Evolutionary conservation across 257 asterid genomes (phyloP).

Genomic region (Nicotiana knightiana): DNA sequence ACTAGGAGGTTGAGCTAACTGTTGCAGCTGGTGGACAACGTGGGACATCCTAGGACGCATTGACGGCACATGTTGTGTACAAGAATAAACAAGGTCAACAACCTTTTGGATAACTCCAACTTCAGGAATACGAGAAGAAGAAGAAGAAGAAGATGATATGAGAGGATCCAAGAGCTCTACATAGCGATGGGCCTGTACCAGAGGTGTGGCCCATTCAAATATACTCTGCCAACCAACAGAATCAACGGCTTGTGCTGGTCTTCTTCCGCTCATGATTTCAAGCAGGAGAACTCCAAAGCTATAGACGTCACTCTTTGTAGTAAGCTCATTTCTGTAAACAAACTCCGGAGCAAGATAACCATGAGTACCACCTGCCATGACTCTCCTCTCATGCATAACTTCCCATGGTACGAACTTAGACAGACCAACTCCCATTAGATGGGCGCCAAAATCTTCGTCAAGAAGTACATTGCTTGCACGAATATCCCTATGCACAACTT

Average conservation of each 20-base stretch:
- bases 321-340: conserved; percentile 88
- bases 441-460: conserved; percentile 91
- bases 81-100: conserved; percentile 91
- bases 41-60: conserved; percentile 99
- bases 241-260: conserved; percentile 95
- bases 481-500: conserved; percentile 90
- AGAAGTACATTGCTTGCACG: conserved; percentile 94
- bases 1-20: conserved; percentile 57
- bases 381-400: conserved; percentile 94
- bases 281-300: conserved; percentile 96
- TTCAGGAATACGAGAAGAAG: conserved; percentile 68
- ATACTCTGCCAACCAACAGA: conserved; percentile 96
- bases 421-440: conserved; percentile 95
- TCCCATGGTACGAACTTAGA: conserved; percentile 96
- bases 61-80: conserved; percentile 97
- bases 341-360: conserved; percentile 99
- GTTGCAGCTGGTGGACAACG: conserved; percentile 94
- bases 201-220: conserved; percentile 99
- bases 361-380: conserved; percentile 98
- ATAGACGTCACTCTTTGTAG: conserved; percentile 98
- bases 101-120: conserved; percentile 73
- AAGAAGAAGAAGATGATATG: conserved; percentile 49
- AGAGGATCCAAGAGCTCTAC: conserved; percentile 85
- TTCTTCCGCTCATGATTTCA: conserved; percentile 85
- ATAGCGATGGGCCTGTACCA: conserved; percentile 83